Evolutionary conservation across 2,329 filamentous ascomycete genomes (phyloP), one percentile per base, ranked within the genome.

Genomic region (Ophiosphaerella herpotricha): DNA sequence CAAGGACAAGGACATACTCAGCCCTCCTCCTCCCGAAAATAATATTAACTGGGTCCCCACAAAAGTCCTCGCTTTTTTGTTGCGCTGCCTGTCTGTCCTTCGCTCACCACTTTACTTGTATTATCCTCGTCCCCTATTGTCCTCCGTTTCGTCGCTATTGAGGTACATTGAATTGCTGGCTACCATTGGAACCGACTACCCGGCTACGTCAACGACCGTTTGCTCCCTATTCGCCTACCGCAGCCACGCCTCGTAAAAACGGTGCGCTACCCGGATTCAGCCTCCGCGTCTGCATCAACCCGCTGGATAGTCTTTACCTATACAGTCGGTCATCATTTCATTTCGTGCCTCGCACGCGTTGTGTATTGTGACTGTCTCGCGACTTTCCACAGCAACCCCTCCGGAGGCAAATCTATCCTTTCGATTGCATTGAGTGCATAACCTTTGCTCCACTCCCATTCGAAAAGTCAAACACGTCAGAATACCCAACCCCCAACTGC

Each of bases 341-440:
- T 58, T 57, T 60, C 58, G 59, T 51, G 54, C 59, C 60, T 66
- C 60, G 43, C 54, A 68, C 70, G 68, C 70, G 61, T 71, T 60
- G 52, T 18, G 24, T 29, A 51, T 55, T 36, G 57, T 53, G 51
- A 44, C 55, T 49, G 53, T 46, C 54, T 61, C 60, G 63, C 61
- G 54, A 55, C 59, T 63, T 59, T 55, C 64, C 60, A 65, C 59
- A 58, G 57, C 57, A 64, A 61, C 58, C 56, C 26, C 51, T 52
- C 55, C 46, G 53, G 33, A 53, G 57, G 58, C 52, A 60, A 55
- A 55, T 29, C 50, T 52, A 50, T 50, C 50, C 52, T 53, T 60
- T 57, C 55, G 53, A 47, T 55, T 58, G 46, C 52, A 56, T 57
- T 54, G 43, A 51, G 41, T 45, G 60, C 50, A 46, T 41, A 37